Base-by-base conservation (phyloP, 306 rosid species). In the Citrullus amarus region DNA sequence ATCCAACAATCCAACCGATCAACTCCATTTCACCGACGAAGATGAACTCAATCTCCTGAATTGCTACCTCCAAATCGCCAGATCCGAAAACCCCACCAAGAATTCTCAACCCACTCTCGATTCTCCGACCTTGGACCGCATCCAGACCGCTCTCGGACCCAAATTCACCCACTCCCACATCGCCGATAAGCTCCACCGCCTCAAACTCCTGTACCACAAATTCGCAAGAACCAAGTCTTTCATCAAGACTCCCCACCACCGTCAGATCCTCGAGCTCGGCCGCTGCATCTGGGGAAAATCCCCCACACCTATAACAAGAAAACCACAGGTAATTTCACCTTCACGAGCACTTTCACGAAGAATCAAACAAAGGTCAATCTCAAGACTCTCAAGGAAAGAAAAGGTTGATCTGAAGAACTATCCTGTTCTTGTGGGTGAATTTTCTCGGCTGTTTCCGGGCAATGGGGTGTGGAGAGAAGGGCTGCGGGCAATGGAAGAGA, bases 281-380 rank as follows among this genome's bases (percentile, higher is more conserved):
- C 82, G 82, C 77, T 54, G 50, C 77, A 82, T 82, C 71, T 82
- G 85, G 85, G 85, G 85, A 9, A 73, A 73, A 70, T 1, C 70
- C 41, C 34, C n/a, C 76, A 44, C 55, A 14, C 14, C 51, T 12
- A 25, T 8, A 22, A 16, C 57, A 53, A 63, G 12, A 15, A 38
- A 38, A 38, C 28, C 73, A 3, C 30, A 76, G n/a, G 41, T 17
- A 10, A 18, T 32, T 62, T 36, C 67, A 28, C 67, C 54, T 48
- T 48, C n/a, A 53, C 5, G 69, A 1, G 2, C 5, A 14, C 13
- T 8, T 34, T 18, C 57, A 48, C 77, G 25, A 7, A 50, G 39
- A 72, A 48, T 60, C 39, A 78, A 22, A 61, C 50, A 17, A 30
- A 48, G 12, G 4, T 46, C 72, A 61, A 48, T 4, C 9, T 41